Evolutionary conservation across 345 rosid species (phyloP).

Genomic region (Passiflora organensis): DNA sequence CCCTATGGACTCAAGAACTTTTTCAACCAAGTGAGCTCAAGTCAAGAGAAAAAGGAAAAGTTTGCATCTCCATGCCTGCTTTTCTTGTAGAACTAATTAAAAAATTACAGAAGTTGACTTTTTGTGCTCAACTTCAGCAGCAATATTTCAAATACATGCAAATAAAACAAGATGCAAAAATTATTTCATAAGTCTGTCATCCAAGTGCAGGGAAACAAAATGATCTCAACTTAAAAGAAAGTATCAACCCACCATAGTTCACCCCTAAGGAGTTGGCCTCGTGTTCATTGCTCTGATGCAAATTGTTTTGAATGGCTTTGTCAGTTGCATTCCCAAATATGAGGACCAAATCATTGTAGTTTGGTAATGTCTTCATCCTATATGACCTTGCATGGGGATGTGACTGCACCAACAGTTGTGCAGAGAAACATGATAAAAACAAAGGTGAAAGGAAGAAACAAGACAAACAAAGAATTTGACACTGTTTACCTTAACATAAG

Average conservation of each 20-base stretch:
- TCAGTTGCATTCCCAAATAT: slow-evolving; percentile 42
- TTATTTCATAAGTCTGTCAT: neutral
- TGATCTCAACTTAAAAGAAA: slow-evolving; percentile 7
- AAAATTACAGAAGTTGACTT: too few species aligned
- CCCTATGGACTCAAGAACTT: too few species aligned
- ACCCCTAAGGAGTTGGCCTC: slow-evolving; percentile 29
- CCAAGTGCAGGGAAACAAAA: neutral
- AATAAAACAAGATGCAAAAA: too few species aligned
- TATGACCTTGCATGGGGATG: slow-evolving; percentile 62
- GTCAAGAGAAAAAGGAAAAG: too few species aligned
- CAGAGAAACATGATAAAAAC: slow-evolving; percentile 11
- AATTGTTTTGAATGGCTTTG: slow-evolving; percentile 21
- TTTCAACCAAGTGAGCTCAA: too few species aligned
- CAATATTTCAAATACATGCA: too few species aligned
- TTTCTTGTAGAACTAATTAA: too few species aligned
- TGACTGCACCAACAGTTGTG: slow-evolving; percentile 33
- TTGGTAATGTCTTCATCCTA: slow-evolving; percentile 58
- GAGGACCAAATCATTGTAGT: slow-evolving; percentile 57
- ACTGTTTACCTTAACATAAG: slow-evolving; percentile 53
- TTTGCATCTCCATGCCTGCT: too few species aligned
- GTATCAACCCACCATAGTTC: slow-evolving; percentile 34
- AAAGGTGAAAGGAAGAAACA: neutral
- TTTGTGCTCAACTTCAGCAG: too few species aligned
- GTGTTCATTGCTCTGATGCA: slow-evolving; percentile 33
- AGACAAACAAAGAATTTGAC: slow-evolving; percentile 3